Conservation (phyloP, 1,284 basidiomycete species). For the Trametes polyzona region DNA sequence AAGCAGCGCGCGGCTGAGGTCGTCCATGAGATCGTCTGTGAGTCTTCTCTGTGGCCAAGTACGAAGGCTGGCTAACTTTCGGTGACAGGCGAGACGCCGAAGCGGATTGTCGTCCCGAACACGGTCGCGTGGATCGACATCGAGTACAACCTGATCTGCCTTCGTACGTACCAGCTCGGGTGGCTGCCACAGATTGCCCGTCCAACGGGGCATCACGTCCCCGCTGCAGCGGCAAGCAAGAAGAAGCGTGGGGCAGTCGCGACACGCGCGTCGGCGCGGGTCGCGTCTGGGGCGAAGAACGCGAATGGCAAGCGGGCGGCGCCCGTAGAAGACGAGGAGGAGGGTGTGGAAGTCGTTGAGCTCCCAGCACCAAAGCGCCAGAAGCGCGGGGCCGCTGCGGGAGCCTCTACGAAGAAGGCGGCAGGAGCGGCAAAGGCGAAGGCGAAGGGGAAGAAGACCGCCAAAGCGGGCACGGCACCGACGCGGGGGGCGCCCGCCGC, state of each 20-base stretch:
- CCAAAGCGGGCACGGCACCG: not conserved
- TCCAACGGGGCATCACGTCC: not conserved
- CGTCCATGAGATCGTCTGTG: constrained; percentile 13
- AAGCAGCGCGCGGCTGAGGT: constrained; percentile 13
- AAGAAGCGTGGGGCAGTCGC: not conserved
- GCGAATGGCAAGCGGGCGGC: constrained; percentile 5
- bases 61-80: not conserved
- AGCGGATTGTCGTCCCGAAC: not conserved
- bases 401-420: not conserved
- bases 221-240: not conserved
- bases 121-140: constrained; percentile 1
- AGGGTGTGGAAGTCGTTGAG: not conserved
- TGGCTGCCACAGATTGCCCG: not conserved
- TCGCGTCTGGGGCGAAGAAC: not conserved
- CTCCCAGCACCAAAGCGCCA: not conserved
- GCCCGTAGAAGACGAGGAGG: not conserved
- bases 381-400: not conserved
- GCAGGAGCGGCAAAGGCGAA: not conserved
- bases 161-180: not conserved
- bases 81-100: not conserved
- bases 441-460: not conserved
- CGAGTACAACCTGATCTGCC: constrained; percentile 1
- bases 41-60: not conserved
- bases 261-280: not conserved
- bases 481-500: not conserved